Percentiles rank a stretch among this genome's conserved stretches.
Conservation (phyloP, 75 land plant genomes). For the Selaginella moellendorffii region DNA sequence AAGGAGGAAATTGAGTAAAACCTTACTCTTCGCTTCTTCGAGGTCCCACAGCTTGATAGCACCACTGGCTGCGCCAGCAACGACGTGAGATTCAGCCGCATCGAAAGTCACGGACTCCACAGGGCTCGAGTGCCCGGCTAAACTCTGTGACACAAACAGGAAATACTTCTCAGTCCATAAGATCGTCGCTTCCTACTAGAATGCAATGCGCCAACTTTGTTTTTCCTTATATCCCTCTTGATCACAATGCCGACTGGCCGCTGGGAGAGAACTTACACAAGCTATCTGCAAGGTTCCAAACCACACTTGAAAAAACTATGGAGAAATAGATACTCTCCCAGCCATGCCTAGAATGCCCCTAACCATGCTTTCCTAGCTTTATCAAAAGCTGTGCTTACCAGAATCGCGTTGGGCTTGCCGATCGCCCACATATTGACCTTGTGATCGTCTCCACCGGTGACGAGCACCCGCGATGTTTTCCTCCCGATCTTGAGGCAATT, state of each 20-base stretch:
- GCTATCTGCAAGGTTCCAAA: neutral
- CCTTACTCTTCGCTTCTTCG: neutral
- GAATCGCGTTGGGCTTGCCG: constrained; percentile 8
- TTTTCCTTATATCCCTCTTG: neutral
- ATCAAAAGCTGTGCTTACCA: too few relatives aligned
- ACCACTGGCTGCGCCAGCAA: neutral
- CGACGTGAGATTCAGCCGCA: neutral
- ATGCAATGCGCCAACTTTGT: neutral
- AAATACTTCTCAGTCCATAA: too few relatives aligned
- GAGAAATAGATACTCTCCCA: too few relatives aligned
- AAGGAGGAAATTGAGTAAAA: too few relatives aligned
- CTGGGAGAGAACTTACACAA: constrained; percentile 1
- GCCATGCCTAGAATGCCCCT: too few relatives aligned
- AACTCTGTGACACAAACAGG: neutral
- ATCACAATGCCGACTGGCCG: neutral
- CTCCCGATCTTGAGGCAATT: constrained; percentile 5
- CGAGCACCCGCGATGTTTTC: constrained; percentile 6
- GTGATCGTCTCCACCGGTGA: constrained; percentile 7
- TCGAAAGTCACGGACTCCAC: neutral
- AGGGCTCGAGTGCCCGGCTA: neutral
- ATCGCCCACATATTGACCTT: constrained; percentile 9
- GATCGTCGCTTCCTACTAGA: neutral
- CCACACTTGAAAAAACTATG: too few relatives aligned
- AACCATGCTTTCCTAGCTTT: too few relatives aligned
- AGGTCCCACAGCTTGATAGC: neutral